Conservation (phyloP, 495 filamentous ascomycete species). For the Chaetomidium leptoderma region DNA sequence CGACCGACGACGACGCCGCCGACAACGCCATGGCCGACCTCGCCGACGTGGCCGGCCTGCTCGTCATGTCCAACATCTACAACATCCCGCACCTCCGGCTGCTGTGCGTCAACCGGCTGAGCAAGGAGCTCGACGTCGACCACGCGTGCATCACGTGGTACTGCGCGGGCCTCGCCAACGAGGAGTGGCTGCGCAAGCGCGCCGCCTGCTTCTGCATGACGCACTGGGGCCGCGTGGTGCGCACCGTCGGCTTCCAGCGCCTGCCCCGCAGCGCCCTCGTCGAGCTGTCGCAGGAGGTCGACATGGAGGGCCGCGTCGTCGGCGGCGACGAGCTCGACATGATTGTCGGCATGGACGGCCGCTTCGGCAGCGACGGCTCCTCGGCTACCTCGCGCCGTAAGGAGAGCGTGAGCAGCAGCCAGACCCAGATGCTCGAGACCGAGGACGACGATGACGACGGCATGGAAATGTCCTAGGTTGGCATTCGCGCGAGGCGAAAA, state of each 20-base stretch:
- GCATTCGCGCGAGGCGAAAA: conserved; percentile 7
- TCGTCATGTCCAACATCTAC: conserved; percentile 97
- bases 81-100: conserved; percentile 89
- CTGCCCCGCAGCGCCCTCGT: conserved; percentile 73
- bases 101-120: conserved; percentile 81
- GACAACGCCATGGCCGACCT: conserved; percentile 61
- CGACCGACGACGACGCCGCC: conserved; percentile 37
- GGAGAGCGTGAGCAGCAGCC: conserved; percentile 55
- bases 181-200: conserved; percentile 86
- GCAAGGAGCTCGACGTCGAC: conserved; percentile 85
- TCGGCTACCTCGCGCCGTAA: conserved; percentile 50
- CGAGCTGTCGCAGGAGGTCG: conserved; percentile 88
- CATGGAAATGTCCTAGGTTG: conserved; percentile 45
- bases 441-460: conserved; percentile 69
- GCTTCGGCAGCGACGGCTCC: conserved; percentile 45
- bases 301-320: conserved; percentile 82
- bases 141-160: conserved; percentile 96
- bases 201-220: conserved; percentile 83
- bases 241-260: conserved; percentile 78
- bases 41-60: conserved; percentile 84
- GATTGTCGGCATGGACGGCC: conserved; percentile 48
- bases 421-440: conserved; percentile 53
- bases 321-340: conserved; percentile 76
- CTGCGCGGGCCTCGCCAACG: conserved; percentile 78
- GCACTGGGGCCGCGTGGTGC: conserved; percentile 92